These are phyloP conservation scores for Dioszegia aurantiaca DNA, from an alignment of 768 basidiomycete genomes.

Conservation along the genomic window DNA sequence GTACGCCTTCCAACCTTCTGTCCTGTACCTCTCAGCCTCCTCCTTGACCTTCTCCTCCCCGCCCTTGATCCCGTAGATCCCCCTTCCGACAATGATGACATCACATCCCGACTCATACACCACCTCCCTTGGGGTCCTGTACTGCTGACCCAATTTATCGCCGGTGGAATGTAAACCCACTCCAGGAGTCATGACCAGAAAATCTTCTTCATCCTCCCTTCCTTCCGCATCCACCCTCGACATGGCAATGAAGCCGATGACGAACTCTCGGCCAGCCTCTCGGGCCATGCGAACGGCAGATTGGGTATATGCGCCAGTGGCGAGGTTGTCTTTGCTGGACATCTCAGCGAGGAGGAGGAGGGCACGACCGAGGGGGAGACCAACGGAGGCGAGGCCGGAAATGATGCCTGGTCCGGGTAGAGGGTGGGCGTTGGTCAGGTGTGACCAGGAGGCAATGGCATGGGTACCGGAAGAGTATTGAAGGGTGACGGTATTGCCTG, in stretches of 20 bases:
- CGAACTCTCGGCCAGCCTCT: slow-evolving; percentile 69
- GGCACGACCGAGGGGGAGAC: slow-evolving; percentile 77
- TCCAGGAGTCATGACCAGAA: slow-evolving; percentile 86
- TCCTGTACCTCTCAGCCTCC: slow-evolving; percentile 79
- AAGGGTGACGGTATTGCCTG: slow-evolving; percentile 92
- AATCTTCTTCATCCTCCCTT: slow-evolving; percentile 65
- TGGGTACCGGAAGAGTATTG: slow-evolving; percentile 92
- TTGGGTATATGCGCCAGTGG: slow-evolving; percentile 76
- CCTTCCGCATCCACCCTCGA: slow-evolving; percentile 68
- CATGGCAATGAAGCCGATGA: slow-evolving; percentile 95
- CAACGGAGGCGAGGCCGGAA: slow-evolving; percentile 81
- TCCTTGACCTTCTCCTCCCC: slow-evolving; percentile 52
- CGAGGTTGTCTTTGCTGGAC: slow-evolving; percentile 84
- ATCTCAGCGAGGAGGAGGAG: slow-evolving; percentile 92
- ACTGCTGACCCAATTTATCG: slow-evolving; percentile 91
- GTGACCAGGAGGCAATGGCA: slow-evolving; percentile 91
- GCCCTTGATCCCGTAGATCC: slow-evolving; percentile 71
- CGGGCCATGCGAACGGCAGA: slow-evolving; percentile 85
- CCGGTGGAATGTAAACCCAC: slow-evolving; percentile 76
- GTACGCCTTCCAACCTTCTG: slow-evolving; percentile 90
- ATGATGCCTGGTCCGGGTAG: slow-evolving; percentile 95
- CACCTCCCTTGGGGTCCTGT: slow-evolving; percentile 82
- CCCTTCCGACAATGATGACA: slow-evolving; percentile 94
- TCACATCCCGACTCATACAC: slow-evolving; percentile 79
- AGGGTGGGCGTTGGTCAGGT: slow-evolving; percentile 94